Evolutionary conservation across 2,329 filamentous ascomycete species (phyloP), one percentile per base, ranked within the genome.

Genomic region (Penicillium hordei): DNA sequence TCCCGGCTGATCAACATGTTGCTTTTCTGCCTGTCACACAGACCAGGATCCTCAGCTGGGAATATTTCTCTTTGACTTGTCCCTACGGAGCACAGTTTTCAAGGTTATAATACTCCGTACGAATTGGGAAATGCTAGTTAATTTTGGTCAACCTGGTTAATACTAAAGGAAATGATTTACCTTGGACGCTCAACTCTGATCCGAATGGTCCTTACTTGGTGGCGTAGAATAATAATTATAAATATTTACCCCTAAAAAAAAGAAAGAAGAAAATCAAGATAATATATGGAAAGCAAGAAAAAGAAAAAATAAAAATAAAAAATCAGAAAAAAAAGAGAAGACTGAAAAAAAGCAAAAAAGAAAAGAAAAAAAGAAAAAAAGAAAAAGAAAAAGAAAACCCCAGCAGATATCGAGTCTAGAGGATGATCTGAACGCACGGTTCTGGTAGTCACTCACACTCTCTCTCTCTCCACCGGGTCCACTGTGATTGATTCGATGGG

Each of bases 1-100:
- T 62, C 62, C 60, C 60, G 57, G 58, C 33, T 57, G 63, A 65
- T 65, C 63, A 65, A 56, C 61, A 46, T 50, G 57, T 59, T 63
- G 60, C 52, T 58, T 58, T 53, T 29, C 19, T 46, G 27, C 21
- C 53, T 29, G 63, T 65, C 63, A 65, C 63, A 65, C 63, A 65
- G 62, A 65, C 63, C 62, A 64, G 63, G 62, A 64, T 65, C 56
- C 60, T 62, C 55, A 63, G 59, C 21, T 42, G 38, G 21, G 34
- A 40, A 19, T 33, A 19, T 33, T 25, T 45, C 23, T 31, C 15
- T 23, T 23, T 31, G 33, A 29, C 23, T 38, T 31, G 31, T 46
- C 25, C 25, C n/a, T 52, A 27, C n/a, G n/a, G n/a, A n/a, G n/a
- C n/a, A n/a, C 36, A 40, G 48, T 50, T 29, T 42, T 4, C 17